These are phyloP conservation scores for Diospyros kaki DNA, from an alignment of 148 eudicot species.

Conservation along the genomic window DNA sequence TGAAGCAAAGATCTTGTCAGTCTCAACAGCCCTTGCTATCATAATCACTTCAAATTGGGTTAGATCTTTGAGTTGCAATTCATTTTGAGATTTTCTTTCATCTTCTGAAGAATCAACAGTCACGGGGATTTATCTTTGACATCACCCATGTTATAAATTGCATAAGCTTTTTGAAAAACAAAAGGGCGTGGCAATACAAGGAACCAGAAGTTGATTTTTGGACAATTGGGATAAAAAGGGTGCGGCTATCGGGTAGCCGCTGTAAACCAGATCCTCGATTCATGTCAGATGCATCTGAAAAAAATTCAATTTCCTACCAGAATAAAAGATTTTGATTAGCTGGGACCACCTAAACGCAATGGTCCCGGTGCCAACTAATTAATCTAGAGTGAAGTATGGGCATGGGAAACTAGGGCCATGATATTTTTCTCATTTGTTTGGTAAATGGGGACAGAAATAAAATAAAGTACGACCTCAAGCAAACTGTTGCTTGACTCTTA, in stretches of 20 bases:
- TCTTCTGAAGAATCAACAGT: neutral
- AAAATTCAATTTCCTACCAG: neutral
- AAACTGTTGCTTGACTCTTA: conserved; percentile 7
- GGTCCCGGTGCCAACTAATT: conserved; percentile 8
- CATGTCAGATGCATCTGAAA: neutral
- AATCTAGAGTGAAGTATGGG: conserved; percentile 12
- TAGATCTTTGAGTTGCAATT: too few species aligned
- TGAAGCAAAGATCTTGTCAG: neutral
- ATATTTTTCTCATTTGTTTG: neutral
- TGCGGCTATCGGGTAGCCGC: neutral
- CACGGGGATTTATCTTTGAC: neutral
- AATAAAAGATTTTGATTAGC: conserved; percentile 1
- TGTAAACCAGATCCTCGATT: conserved; percentile 10
- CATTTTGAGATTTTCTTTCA: neutral
- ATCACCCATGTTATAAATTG: neutral
- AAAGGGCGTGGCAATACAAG: neutral
- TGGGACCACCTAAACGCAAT: conserved; percentile 6
- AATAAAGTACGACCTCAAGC: neutral
- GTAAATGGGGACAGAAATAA: conserved; percentile 11
- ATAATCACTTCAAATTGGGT: neutral
- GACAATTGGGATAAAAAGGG: neutral
- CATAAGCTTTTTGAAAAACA: neutral
- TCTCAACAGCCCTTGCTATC: too few species aligned
- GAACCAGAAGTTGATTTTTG: too few species aligned
- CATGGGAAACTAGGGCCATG: conserved; percentile 13